phyloP scores from a whole-genome alignment of 129 eudicot species.

The Saposhnikovia divaricata region DNA sequence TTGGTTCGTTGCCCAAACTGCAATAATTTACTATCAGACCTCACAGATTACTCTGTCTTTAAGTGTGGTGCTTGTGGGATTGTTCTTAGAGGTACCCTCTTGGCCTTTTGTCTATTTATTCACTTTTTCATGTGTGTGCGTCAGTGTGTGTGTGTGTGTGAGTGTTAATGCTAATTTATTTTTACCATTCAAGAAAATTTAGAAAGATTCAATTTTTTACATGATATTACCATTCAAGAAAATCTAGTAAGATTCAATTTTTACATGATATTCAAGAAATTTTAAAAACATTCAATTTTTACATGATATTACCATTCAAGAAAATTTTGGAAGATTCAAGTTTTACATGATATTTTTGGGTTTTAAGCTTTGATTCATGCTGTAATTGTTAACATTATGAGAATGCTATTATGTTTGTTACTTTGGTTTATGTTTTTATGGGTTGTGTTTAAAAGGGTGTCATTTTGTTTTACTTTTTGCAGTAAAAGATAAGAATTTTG shows the following conservation, averaged over 20 bases:
- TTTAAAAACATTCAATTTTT: neutral
- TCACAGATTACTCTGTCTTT: slow-evolving; percentile 53
- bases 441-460: slow-evolving; percentile 13
- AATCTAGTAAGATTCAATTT: neutral
- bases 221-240: neutral
- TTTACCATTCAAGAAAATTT: neutral
- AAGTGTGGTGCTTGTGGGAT: slow-evolving; percentile 77
- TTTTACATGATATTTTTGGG: neutral
- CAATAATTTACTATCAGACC: slow-evolving; percentile 58
- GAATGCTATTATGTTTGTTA: slow-evolving; percentile 4
- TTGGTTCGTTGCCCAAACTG: slow-evolving; percentile 77
- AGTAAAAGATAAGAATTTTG: slow-evolving; percentile 50
- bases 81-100: slow-evolving; percentile 60
- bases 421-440: slow-evolving; percentile 9
- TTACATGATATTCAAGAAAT: neutral
- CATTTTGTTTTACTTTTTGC: slow-evolving; percentile 17
- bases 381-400: neutral
- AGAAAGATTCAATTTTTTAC: neutral
- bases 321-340: neutral
- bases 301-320: neutral
- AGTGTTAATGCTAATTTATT: neutral
- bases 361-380: neutral
- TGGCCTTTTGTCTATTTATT: slow-evolving; percentile 11
- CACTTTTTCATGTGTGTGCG: neutral
- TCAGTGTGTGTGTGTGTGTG: neutral